Evolutionary conservation across 2,329 filamentous ascomycete genomes (phyloP), one percentile per base, ranked within the genome.

Genomic region (Fusarium musae): DNA sequence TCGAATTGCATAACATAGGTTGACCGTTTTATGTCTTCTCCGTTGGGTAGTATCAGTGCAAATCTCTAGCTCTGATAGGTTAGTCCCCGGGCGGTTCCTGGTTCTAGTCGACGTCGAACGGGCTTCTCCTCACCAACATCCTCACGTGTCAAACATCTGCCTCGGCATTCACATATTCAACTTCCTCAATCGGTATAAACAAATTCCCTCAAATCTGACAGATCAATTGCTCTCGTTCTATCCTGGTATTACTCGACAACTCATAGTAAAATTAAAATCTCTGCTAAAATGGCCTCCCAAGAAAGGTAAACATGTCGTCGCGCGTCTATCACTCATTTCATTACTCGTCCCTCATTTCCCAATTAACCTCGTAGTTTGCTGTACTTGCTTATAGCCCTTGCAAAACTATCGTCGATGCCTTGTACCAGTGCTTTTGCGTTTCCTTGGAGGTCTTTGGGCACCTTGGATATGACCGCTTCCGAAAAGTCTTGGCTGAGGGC

Each of bases 361-460:
- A 5, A 32, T 32, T 69, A 74, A n/a, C 66, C 63, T 28, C 71
- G 65, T 59, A 61, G 28, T 30, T 46, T 62, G 30, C 75, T 69
- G 52, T 81, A 84, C 13, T 67, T 74, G 39, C 76, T 75, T 52
- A 86, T 82, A 12, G 82, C 84, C 46, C 77, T 60, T 13, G 77
- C 75, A 73, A 87, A 87, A 1, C 79, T 76, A 9, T 75, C 78
- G 13, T 82, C 77, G 52, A 87, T 84, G 16, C 81, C 79, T 37
- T 78, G 78, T 6, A 83, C 77, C 49, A 88, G 53, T 1, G 53
- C 59, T 73, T 79, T 46, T 1, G 85, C 85, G 7, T 81, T 67
- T 1, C 28, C 69, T 69, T 78, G 77, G 30, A 84, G 70, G 1
- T 75, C 72, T 9, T 53, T 65, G 1, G 85, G 85, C 9, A 86